Evolutionary conservation across 257 asterid genomes (phyloP).

Genomic region (Primulina huaijiensis): DNA sequence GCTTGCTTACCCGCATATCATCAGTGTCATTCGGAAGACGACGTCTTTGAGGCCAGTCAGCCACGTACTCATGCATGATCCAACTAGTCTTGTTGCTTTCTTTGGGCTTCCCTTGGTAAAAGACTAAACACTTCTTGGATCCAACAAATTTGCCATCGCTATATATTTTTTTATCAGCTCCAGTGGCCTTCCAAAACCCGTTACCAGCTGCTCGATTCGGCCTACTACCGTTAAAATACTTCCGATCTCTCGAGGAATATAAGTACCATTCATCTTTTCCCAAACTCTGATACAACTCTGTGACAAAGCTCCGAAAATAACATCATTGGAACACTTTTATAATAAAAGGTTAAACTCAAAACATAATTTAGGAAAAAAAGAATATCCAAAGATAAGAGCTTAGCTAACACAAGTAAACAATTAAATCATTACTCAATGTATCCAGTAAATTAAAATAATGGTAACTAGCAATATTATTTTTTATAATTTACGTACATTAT

Average conservation of each 20-base stretch:
- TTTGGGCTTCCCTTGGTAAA: slow-evolving; percentile 19
- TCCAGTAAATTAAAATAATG: no score
- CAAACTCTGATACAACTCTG: background rate
- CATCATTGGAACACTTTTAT: no score
- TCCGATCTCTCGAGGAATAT: slow-evolving; percentile 6
- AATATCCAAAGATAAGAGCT: no score
- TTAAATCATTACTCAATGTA: no score
- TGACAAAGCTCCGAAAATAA: background rate
- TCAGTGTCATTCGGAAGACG: background rate
- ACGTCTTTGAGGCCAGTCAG: background rate
- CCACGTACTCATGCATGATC: slow-evolving; percentile 33
- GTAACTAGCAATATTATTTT: no score
- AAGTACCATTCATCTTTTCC: slow-evolving; percentile 30
- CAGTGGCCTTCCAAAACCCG: slow-evolving; percentile 40
- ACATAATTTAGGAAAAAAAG: no score
- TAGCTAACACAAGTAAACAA: no score
- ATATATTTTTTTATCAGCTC: slow-evolving; percentile 20
- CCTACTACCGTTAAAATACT: slow-evolving; percentile 22
- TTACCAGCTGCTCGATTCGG: background rate
- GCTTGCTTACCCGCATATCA: slow-evolving; percentile 13
- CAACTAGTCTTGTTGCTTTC: slow-evolving; percentile 21
- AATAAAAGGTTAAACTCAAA: no score
- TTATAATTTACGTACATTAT: no score
- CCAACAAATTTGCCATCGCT: background rate
- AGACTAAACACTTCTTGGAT: slow-evolving; percentile 22